phyloP scores from a whole-genome alignment of 2,329 filamentous ascomycete genomes.

The Fusarium tjaetaba region DNA sequence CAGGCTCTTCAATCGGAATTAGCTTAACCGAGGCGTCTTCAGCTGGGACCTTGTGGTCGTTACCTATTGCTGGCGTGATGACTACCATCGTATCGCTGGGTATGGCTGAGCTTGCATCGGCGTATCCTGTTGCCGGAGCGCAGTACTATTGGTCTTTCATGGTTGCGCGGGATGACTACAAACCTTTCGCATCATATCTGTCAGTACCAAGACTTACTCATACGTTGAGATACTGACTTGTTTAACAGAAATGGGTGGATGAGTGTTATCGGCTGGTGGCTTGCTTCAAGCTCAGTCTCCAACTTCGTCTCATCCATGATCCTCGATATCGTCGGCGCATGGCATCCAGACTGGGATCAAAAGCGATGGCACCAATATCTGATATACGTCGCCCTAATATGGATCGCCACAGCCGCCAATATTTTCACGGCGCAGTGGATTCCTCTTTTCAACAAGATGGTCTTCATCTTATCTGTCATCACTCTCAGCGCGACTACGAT shows the following conservation, averaged over 20 bases:
- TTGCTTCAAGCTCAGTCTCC: conserved; percentile 33
- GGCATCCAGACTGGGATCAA: conserved; percentile 61
- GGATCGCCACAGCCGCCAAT: conserved; percentile 69
- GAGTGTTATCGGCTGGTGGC: conserved; percentile 38
- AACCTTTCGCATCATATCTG: conserved; percentile 42
- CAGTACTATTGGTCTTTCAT: conserved; percentile 45
- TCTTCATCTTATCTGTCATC: conserved; percentile 16
- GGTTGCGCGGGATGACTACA: conserved; percentile 35
- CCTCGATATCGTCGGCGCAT: conserved; percentile 26
- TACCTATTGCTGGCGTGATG: conserved; percentile 42
- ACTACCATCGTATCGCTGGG: conserved; percentile 41
- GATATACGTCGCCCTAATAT: conserved; percentile 70
- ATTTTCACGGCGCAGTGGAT: conserved; percentile 58
- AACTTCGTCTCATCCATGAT: conserved; percentile 39
- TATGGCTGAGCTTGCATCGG: conserved; percentile 42
- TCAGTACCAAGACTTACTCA: accelerated
- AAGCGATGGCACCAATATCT: conserved; percentile 74
- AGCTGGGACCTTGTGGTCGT: conserved; percentile 43
- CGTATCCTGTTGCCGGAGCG: conserved; percentile 42
- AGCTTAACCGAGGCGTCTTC: conserved; percentile 41
- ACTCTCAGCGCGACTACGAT: conserved; percentile 23
- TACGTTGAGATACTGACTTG: accelerated
- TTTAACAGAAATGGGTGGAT: conserved; percentile 24
- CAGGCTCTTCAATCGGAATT: conserved; percentile 44
- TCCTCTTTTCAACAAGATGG: conserved; percentile 27